Evolutionary conservation across 1,139 yeast genomes (phyloP).

Genomic region (Zygosaccharomyces sapae): DNA sequence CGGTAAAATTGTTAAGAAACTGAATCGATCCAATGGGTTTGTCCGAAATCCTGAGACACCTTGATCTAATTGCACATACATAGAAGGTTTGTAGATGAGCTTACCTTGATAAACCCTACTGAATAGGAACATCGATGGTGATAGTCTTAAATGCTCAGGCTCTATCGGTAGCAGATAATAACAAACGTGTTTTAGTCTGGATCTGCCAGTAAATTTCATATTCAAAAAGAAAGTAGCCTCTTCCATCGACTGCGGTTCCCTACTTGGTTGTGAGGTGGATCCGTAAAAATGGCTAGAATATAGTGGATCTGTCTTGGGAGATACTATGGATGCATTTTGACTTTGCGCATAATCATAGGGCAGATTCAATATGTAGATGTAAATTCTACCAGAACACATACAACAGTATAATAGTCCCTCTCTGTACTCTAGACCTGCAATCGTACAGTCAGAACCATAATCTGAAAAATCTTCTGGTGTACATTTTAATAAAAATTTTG

Average conservation of each 20-base stretch:
- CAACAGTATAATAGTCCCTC: constrained; percentile 30
- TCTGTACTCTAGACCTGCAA: constrained; percentile 26
- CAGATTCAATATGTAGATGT: constrained; percentile 26
- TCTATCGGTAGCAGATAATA: constrained; percentile 27
- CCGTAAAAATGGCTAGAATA: constrained; percentile 1
- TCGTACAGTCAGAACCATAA: constrained; percentile 17
- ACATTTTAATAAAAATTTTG: constrained; percentile 25
- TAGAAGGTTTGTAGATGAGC: constrained; percentile 22
- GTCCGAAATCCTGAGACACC: constrained; percentile 25
- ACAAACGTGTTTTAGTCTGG: constrained; percentile 24
- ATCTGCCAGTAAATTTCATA: constrained; percentile 19
- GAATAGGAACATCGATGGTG: constrained; percentile 13
- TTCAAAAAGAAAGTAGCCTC: constrained; percentile 18
- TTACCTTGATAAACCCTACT: constrained; percentile 12
- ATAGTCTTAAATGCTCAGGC: constrained; percentile 11
- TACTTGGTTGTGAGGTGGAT: background rate
- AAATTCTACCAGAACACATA: constrained; percentile 25
- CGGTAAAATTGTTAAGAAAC: constrained; percentile 25
- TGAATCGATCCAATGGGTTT: constrained; percentile 29
- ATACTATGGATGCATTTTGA: constrained; percentile 13
- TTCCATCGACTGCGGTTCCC: constrained; percentile 18
- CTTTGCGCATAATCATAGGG: constrained; percentile 26
- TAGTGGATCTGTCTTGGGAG: constrained; percentile 9
- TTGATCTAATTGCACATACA: constrained; percentile 21
- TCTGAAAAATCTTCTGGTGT: constrained; percentile 19